Conservation (phyloP, 495 filamentous ascomycete species). For the Penicillium turbatum region DNA sequence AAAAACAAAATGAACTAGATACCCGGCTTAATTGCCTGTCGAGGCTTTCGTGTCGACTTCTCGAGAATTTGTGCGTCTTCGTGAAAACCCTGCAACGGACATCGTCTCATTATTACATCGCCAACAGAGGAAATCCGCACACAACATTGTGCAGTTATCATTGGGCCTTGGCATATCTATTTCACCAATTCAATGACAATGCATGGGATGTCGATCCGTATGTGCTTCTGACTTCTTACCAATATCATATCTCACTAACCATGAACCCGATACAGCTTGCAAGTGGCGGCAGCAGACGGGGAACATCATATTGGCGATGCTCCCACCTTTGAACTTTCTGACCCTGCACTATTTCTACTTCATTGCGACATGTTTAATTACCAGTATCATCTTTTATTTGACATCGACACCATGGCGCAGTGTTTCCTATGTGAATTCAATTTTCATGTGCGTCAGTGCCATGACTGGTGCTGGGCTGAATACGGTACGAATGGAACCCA, state of each 20-base stretch:
- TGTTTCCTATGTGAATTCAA: constrained; percentile 67
- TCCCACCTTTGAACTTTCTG: constrained; percentile 65
- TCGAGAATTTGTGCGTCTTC: background rate
- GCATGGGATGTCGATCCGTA: constrained; percentile 10
- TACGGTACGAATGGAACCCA: constrained; percentile 45
- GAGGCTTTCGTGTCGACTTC: background rate
- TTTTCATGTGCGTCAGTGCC: constrained; percentile 74
- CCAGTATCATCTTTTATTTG: constrained; percentile 70
- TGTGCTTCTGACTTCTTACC: background rate
- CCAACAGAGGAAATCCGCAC: background rate
- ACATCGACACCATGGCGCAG: constrained; percentile 56
- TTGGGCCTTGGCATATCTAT: background rate
- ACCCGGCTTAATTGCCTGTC: background rate
- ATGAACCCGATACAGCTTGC: constrained; percentile 13
- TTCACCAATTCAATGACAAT: constrained; percentile 3
- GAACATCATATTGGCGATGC: constrained; percentile 26
- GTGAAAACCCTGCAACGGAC: background rate
- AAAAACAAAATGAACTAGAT: background rate
- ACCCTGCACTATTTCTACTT: constrained; percentile 78
- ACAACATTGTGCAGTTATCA: background rate
- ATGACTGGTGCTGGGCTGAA: constrained; percentile 79
- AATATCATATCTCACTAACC: background rate
- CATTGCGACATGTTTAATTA: constrained; percentile 56
- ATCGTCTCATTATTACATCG: background rate
- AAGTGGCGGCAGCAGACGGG: constrained; percentile 19